Percentiles rank a stretch among this genome's conserved stretches.
Evolutionary conservation across 305 asterid genomes (phyloP).

Genomic region (Salvia sclarea): DNA sequence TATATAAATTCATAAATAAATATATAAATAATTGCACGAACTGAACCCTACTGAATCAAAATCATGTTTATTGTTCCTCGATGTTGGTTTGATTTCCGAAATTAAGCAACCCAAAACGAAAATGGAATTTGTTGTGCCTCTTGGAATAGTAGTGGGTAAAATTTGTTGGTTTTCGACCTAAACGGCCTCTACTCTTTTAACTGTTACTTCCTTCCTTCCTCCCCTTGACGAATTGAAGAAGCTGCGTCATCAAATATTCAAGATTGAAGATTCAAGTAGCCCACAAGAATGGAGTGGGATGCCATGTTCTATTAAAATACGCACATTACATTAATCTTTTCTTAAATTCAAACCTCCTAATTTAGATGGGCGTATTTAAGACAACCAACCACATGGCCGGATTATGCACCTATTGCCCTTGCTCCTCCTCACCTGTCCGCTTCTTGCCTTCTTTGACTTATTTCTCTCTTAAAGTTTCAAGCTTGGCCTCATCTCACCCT

Average conservation of each 20-base stretch:
- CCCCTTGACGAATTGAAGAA: constrained; percentile 30
- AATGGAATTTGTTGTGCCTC: no score
- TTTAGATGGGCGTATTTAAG: constrained; percentile 42
- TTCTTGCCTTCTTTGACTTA: constrained; percentile 29
- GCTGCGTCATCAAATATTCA: constrained; percentile 6
- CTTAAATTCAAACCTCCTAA: constrained; percentile 38
- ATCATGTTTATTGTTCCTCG: no score
- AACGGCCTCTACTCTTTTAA: neutral
- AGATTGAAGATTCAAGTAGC: constrained; percentile 5
- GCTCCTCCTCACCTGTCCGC: constrained; percentile 23
- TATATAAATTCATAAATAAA: no score
- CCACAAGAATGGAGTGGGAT: constrained; percentile 21
- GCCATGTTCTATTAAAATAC: constrained; percentile 18
- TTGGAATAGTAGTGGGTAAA: no score
- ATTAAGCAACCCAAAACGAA: no score
- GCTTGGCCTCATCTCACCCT: constrained; percentile 29
- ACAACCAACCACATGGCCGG: constrained; percentile 44
- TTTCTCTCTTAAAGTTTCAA: constrained; percentile 21
- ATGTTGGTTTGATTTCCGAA: no score
- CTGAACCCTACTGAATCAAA: no score
- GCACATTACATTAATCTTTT: neutral
- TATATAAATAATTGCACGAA: no score
- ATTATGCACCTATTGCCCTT: constrained; percentile 14
- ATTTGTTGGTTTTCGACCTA: constrained; percentile 13
- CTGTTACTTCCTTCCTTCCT: neutral